phyloP scores from a whole-genome alignment of 1,284 basidiomycete species.

The Cryptococcus sp. region DNA sequence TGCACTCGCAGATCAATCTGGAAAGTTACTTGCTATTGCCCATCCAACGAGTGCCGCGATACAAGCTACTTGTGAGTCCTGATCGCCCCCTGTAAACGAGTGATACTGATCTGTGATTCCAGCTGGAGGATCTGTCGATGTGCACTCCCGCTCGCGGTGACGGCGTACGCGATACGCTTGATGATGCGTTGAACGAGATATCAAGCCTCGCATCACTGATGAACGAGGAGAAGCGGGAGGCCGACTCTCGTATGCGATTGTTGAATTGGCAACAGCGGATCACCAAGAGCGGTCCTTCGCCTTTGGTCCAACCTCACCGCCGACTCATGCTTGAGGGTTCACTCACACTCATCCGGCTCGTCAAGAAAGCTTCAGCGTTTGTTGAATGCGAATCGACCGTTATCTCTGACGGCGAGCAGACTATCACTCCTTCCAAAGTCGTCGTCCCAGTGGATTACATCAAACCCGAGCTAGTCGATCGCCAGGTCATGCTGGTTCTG shows the following conservation, averaged over 20 bases:
- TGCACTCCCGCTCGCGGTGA: slow-evolving; percentile 77
- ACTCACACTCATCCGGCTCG: slow-evolving; percentile 78
- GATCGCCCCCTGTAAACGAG: background rate
- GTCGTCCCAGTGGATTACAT: slow-evolving; percentile 84
- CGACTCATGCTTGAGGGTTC: slow-evolving; percentile 85
- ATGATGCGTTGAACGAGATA: slow-evolving; percentile 80
- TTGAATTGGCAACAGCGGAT: slow-evolving; percentile 90
- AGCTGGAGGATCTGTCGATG: slow-evolving; percentile 80
- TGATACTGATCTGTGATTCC: background rate
- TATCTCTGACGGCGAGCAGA: slow-evolving; percentile 37
- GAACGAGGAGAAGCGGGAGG: slow-evolving; percentile 95
- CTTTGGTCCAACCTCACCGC: slow-evolving; percentile 96
- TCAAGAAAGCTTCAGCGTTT: slow-evolving; percentile 81
- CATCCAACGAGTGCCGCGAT: slow-evolving; percentile 94
- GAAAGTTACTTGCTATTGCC: slow-evolving; percentile 93
- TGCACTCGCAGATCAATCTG: slow-evolving; percentile 93
- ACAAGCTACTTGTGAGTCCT: slow-evolving; percentile 76
- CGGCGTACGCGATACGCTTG: slow-evolving; percentile 71
- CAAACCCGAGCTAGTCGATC: slow-evolving; percentile 55
- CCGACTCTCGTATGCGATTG: slow-evolving; percentile 82
- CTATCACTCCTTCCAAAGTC: slow-evolving; percentile 55
- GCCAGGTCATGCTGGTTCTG: slow-evolving; percentile 47
- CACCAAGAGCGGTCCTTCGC: slow-evolving; percentile 85
- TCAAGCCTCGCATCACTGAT: slow-evolving; percentile 83
- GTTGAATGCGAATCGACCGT: slow-evolving; percentile 63